Evolutionary conservation across 192 early-diverging fungal species (phyloP), one percentile per base, ranked within the genome.

Genomic region (Backusella tarrabulga): DNA sequence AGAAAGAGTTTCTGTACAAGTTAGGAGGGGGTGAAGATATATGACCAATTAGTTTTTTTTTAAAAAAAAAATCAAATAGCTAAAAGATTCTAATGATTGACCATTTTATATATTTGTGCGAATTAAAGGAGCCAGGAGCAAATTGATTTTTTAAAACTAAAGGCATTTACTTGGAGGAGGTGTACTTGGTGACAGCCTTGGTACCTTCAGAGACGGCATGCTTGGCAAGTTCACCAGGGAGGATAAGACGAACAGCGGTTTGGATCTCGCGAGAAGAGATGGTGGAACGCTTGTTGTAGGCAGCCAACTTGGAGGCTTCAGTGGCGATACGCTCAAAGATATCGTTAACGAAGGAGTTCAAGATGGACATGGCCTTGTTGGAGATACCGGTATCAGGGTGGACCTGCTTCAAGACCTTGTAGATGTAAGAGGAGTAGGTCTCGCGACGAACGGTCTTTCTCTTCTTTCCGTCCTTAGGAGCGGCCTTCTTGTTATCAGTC

Each of bases 131-230:
- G 54, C 54, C 54, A 23, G n/a, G 54, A 56, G 54, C 54, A 56
- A 56, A 56, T 56, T 56, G 54, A 56, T 56, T 56, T 21, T 56
- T 21, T 56, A n/a, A 56, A 56, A 5, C 21, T 9, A 26, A 56
- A 21, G 75, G 96, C 95, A 56, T 69, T 90, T 88, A 90, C 75
- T 90, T 94, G 80, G 91, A 91, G 63, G 91, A 92, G 77, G 95
- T 94, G 90, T 95, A 97, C 90, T 97, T 97, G 89, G 94, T 96
- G 82, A 97, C 95, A 73, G 96, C 96, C 91, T 98, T 98, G 89
- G 95, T 97, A 75, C 95, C 96, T 88, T 97, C 96, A 75, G 96
- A 98, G 79, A 97, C 95, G 79, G 96, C 96, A 88, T 97, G 96
- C 90, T 95, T 96, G 88, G 95, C 93, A 71, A 97, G 90, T 85